Base-by-base conservation (phyloP, 495 filamentous ascomycete species). In the Hypomontagnella submonticulosa region DNA sequence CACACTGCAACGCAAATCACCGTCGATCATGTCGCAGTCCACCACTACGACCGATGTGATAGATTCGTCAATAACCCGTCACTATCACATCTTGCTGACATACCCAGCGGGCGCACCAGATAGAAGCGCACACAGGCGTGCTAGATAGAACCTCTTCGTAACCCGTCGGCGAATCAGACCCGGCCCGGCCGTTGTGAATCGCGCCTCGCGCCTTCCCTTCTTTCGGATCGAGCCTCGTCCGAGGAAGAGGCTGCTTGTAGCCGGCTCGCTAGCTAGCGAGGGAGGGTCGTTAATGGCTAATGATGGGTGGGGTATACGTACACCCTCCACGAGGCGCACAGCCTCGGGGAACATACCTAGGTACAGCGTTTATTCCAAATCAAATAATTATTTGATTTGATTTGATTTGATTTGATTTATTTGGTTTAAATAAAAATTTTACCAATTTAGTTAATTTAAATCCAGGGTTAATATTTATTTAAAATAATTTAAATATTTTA, bases 1-100 rank as follows among this genome's bases (percentile, higher is more conserved):
- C 58, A 63, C 10, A 47, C 58, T 53, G 57, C 57, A 52, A 61
- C 57, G 41, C 34, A 57, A 44, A 58, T 44, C 64, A 63, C 5
- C 41, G 64, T 33, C 42, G 53, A 67, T 62, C 52, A 41, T 42
- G 34, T 43, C 52, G 52, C 36, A 40, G 18, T 43, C 40, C 0
- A 37, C 41, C 40, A 43, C 57, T 32, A 30, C 23, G 11, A 15
- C 13, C 9, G 15, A 36, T 47, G 18, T 43, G 16, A 19, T 27
- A 4, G 37, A 33, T 18, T 47, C 19, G 38, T 42, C 37, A 51
- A 20, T 57, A 52, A 57, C 36, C 54, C 53, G 49, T 62, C 58
- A 67, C 23, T 50, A 57, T 40, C 58, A 49, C 53, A 19, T 54
- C 53, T 54, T 15, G 15, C 23, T 48, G 33, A 42, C 47, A 33